A percentile compares a stretch with the other conserved stretches of the same genome.
These are phyloP conservation scores for Diaporthe helianthi DNA, from an alignment of 2,329 filamentous ascomycete genomes.

Conservation along the genomic window DNA sequence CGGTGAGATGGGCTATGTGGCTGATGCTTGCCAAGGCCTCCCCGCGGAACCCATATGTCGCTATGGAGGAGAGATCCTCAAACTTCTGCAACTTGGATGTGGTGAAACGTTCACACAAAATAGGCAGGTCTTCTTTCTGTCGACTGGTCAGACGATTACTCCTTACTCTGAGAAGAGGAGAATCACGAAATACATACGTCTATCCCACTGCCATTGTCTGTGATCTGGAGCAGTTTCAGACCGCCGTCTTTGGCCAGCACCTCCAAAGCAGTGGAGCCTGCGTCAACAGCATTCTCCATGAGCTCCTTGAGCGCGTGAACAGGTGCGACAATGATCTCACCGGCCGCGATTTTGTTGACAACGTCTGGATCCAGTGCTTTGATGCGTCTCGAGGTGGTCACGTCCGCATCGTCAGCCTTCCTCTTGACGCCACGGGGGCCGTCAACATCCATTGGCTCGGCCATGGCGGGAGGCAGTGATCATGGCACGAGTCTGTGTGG, in stretches of 20 bases:
- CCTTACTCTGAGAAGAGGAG: background rate
- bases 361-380: conserved; percentile 90
- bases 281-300: conserved; percentile 96
- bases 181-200: conserved; percentile 64
- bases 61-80: conserved; percentile 88
- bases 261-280: conserved; percentile 90
- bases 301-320: conserved; percentile 96
- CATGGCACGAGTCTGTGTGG: background rate
- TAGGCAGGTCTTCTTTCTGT: conserved; percentile 87
- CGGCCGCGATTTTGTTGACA: conserved; percentile 97
- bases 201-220: conserved; percentile 96
- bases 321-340: conserved; percentile 97
- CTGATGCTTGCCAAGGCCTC: conserved; percentile 97
- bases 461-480: conserved; percentile 38
- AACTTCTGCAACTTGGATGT: conserved; percentile 95
- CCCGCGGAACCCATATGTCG: conserved; percentile 96
- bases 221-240: conserved; percentile 93
- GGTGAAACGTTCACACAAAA: conserved; percentile 94
- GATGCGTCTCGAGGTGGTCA: conserved; percentile 28
- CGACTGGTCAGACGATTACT: conserved; percentile 30
- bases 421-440: conserved; percentile 55
- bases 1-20: conserved; percentile 93
- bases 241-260: conserved; percentile 94
- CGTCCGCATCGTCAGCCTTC: conserved; percentile 50
- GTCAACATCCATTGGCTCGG: conserved; percentile 55